Evolutionary conservation across 1,284 basidiomycete species (phyloP).

Genomic region (Garcileccinum viscosum): DNA sequence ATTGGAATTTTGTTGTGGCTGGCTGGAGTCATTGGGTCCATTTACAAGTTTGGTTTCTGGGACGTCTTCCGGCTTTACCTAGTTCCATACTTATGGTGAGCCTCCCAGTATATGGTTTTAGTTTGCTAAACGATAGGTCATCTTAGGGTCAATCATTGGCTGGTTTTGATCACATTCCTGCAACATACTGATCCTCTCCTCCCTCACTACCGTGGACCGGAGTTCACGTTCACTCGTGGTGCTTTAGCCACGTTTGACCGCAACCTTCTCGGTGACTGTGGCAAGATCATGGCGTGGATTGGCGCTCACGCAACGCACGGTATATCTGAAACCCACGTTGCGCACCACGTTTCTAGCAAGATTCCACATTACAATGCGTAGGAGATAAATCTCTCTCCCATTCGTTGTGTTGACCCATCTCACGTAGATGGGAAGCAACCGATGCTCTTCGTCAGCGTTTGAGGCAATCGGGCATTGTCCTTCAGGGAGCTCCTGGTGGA

Average conservation of each 20-base stretch:
- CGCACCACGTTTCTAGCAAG: constrained; percentile 90
- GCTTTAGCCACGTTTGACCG: constrained; percentile 95
- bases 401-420: constrained; percentile 3
- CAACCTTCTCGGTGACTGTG: constrained; percentile 81
- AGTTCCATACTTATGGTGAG: constrained; percentile 88
- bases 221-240: constrained; percentile 95
- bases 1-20: constrained; percentile 83
- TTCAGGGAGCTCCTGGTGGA: constrained; percentile 72
- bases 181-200: constrained; percentile 97
- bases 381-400: constrained; percentile 25
- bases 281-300: constrained; percentile 76
- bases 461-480: constrained; percentile 61
- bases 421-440: constrained; percentile 84
- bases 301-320: constrained; percentile 83
- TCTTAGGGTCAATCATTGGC: constrained; percentile 82
- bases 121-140: constrained; percentile 6
- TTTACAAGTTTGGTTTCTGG: constrained; percentile 72
- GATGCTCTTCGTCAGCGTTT: constrained; percentile 87
- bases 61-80: constrained; percentile 85
- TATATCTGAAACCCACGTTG: constrained; percentile 92
- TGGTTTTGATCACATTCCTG: constrained; percentile 92
- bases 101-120: neutral
- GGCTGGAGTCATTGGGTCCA: constrained; percentile 63
- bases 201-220: constrained; percentile 90
- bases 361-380: constrained; percentile 91